Percentiles rank a stretch among this genome's conserved stretches.
phyloP scores from a whole-genome alignment of 192 early-diverging fungal species.

The Linnemannia exigua region DNA sequence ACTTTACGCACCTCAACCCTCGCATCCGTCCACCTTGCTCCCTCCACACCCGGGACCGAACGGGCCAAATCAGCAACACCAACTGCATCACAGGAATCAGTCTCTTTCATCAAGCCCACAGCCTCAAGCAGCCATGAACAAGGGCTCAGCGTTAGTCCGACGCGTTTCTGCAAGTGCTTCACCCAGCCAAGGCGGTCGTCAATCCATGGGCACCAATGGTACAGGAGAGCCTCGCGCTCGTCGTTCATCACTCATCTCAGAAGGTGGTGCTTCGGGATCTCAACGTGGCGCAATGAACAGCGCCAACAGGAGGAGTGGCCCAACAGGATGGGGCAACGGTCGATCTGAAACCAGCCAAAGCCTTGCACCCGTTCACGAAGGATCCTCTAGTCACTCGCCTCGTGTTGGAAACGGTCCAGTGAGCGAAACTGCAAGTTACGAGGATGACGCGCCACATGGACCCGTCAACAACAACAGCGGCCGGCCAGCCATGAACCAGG shows the following conservation, averaged over 20 bases:
- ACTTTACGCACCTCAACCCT: constrained; percentile 42
- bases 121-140: constrained; percentile 38
- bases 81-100: constrained; percentile 41
- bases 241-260: constrained; percentile 28
- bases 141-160: constrained; percentile 22
- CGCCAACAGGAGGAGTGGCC: constrained; percentile 27
- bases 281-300: constrained; percentile 14
- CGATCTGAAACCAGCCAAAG: constrained; percentile 17
- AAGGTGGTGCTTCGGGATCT: not conserved
- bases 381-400: constrained; percentile 16
- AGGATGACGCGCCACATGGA: constrained; percentile 25
- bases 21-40: constrained; percentile 35
- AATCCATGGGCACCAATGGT: constrained; percentile 20
- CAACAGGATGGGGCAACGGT: constrained; percentile 39
- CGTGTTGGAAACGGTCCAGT: constrained; percentile 13
- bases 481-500: constrained; percentile 24
- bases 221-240: constrained; percentile 18
- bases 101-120: constrained; percentile 49
- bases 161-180: constrained; percentile 37
- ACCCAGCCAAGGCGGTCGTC: constrained; percentile 8
- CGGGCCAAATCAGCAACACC: constrained; percentile 22
- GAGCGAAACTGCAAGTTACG: constrained; percentile 32
- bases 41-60: constrained; percentile 30
- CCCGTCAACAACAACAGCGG: constrained; percentile 14
- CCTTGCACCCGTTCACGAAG: constrained; percentile 53